Evolutionary conservation across 2,329 filamentous ascomycete species (phyloP), one percentile per base, ranked within the genome.

Genomic region (Chaetomiaceae sp.): DNA sequence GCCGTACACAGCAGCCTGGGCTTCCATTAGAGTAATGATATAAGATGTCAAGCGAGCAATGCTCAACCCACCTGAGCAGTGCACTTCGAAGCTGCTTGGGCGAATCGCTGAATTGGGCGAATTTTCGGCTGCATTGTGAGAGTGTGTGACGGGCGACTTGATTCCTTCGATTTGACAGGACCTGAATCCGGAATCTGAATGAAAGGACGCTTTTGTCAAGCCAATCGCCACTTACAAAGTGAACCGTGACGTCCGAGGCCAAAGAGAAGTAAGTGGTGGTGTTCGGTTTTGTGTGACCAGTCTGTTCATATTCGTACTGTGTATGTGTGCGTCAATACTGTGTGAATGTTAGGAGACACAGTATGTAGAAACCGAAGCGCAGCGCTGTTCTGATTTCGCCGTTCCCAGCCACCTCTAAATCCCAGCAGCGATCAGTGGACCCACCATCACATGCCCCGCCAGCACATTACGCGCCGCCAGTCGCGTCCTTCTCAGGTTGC

Each of bases 1-100:
- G 61, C 92, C 94, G 66, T 97, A 99, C 11, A 81, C 76, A 2
- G 89, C 78, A 48, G 89, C 87, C 92, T 97, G n/a, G 7, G n/a
- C 2, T 18, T 21, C 13, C 20, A 23, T 44, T 14, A 49, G 36
- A 29, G 27, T 11, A 30, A 18, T n/a, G n/a, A 25, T 9, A 16
- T 4, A 11, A 10, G 45, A 14, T 1, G n/a, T 7, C 23, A 16
- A 18, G 20, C 2, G 3, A 13, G 18, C 32, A 13, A 16, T 7
- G n/a, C n/a, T 14, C 4, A 23, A 27, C 69, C 48, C 53, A 80
- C 80, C 75, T 83, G 76, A 34, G 70, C 58, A n/a, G 77, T 74
- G 66, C 80, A 84, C 62, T 78, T 74, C 6, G 78, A 75, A 33
- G 72, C 75, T n/a, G 78, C 75, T 11, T 72, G 66, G 14, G 79